phyloP scores from a whole-genome alignment of 768 basidiomycete genomes.

The Leccinum longicurvipes region DNA sequence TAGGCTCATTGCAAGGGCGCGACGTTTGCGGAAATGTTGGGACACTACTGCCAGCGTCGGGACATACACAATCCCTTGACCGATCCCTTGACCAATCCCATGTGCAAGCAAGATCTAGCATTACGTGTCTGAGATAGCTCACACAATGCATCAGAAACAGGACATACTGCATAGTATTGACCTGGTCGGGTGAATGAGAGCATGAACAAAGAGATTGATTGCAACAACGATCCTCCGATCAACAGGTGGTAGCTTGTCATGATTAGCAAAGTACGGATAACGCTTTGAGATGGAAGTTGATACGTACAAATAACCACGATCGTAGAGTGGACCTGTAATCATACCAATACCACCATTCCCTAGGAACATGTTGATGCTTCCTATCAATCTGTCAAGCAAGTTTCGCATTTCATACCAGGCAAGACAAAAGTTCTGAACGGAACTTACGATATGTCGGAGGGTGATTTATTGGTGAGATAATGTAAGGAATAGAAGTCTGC shows the following conservation, averaged over 20 bases:
- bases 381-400: neutral
- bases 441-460: neutral
- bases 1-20: neutral
- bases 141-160: neutral
- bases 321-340: neutral
- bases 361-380: neutral
- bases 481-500: neutral
- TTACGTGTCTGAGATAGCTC: neutral
- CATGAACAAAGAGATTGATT: neutral
- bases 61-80: neutral
- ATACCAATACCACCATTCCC: neutral
- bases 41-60: neutral
- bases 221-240: neutral
- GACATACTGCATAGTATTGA: neutral
- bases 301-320: neutral
- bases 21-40: neutral
- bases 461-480: neutral
- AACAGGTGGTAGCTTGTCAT: neutral
- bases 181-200: neutral
- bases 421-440: neutral
- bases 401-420: neutral
- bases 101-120: neutral
- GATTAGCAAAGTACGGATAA: neutral
- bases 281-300: neutral
- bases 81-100: neutral